These are phyloP conservation scores for Wolfiporia cocos DNA, from an alignment of 1,284 basidiomycete genomes.

Conservation along the genomic window DNA sequence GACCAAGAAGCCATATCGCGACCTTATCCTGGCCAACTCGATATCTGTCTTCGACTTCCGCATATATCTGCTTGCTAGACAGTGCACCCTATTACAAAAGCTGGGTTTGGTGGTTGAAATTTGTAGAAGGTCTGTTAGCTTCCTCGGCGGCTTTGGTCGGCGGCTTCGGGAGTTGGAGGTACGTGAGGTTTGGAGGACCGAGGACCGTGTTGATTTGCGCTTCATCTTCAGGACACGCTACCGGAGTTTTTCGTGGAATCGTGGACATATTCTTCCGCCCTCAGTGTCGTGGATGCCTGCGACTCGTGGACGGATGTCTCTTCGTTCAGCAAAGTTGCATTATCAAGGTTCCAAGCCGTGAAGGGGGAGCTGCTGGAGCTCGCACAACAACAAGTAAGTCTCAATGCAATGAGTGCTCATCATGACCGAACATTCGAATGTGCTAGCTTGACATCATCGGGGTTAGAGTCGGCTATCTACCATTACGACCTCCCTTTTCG, in stretches of 20 bases:
- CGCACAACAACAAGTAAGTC: slow-evolving; percentile 69
- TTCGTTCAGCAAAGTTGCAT: slow-evolving; percentile 37
- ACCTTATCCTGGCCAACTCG: slow-evolving; percentile 84
- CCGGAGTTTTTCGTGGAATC: slow-evolving; percentile 83
- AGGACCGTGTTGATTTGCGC: too few species aligned
- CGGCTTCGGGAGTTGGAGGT: slow-evolving; percentile 76
- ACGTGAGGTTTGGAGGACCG: too few species aligned
- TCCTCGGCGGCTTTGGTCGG: slow-evolving; percentile 79
- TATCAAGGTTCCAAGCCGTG: slow-evolving; percentile 52
- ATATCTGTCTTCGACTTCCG: slow-evolving; percentile 95
- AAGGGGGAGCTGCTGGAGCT: slow-evolving; percentile 83
- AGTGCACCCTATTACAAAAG: slow-evolving; percentile 74
- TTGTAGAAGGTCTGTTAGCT: slow-evolving; percentile 59
- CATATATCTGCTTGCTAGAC: slow-evolving; percentile 85
- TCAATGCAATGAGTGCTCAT: background rate
- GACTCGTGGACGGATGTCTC: slow-evolving; percentile 62
- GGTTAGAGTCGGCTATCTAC: slow-evolving; percentile 65
- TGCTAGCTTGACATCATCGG: slow-evolving; percentile 80
- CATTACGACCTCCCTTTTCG: slow-evolving; percentile 67
- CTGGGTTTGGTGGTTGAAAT: slow-evolving; percentile 67
- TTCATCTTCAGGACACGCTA: slow-evolving; percentile 58
- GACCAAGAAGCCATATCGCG: slow-evolving; percentile 81
- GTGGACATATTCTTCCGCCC: slow-evolving; percentile 90
- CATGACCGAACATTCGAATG: background rate
- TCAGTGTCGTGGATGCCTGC: slow-evolving; percentile 83